Base-by-base conservation (phyloP, 1,284 basidiomycete species). In the Coniferiporia sulphurascens region DNA sequence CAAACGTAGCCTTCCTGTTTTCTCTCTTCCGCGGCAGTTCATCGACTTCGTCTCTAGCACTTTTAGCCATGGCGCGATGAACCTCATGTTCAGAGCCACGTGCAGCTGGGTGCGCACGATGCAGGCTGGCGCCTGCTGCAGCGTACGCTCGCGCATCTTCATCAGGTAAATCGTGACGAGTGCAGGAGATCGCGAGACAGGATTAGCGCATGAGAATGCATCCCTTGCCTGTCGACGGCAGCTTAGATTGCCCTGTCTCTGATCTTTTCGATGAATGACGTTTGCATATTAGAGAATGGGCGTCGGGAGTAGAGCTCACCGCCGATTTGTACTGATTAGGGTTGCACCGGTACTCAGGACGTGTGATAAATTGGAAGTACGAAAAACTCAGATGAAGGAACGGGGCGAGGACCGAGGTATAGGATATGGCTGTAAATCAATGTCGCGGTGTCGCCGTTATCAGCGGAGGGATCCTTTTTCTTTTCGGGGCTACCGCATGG, bases 161-260 rank as follows among this genome's bases (percentile, higher is more conserved):
- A 84, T 82, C 32, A 83, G 70, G 64, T 83, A 83, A 7, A 75
- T 81, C 17, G 76, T 70, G 53, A 83, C 77, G 44, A 83, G 69
- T 4, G 74, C 78, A 1, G 81, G 79, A 41, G 77, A 76, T 48
- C 80, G 73, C 49, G 74, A 77, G 22, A 81, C 77, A 34, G 76
- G 76, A 73, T 68, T 80, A 77, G 65, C 82, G 80, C 1, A 83
- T 78, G n/a, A 84, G 71, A 57, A 82, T 74, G 65, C 71, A 75
- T 45, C 80, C 78, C 15, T 43, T 17, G 15, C 15, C 15, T n/a
- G 38, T 41, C 15, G 38, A 8, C 38, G 38, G 38, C 7, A 12
- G 2, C 9, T 41, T 41, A 8, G 38, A 8, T 41, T 12, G 15
- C 27, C 5, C 3, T 5, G 27, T 27, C 27, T 3, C 27, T 27